Evolutionary conservation across 1,284 basidiomycete species (phyloP).

Genomic region (Cerioporus squamosus): DNA sequence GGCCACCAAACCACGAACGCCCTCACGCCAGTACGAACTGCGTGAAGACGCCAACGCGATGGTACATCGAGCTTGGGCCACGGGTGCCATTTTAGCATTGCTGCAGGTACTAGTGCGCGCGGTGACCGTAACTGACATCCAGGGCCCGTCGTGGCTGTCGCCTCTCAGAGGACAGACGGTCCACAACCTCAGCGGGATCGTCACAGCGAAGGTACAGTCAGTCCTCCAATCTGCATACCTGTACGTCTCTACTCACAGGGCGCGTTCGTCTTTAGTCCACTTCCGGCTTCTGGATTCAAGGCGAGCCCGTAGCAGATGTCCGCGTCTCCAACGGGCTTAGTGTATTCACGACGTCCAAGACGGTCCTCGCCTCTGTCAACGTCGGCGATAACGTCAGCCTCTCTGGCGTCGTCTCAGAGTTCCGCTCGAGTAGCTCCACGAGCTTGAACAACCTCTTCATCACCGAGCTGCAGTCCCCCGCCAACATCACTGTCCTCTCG

Average conservation of each 20-base stretch:
- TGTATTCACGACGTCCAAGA: constrained; percentile 50
- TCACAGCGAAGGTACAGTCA: constrained; percentile 44
- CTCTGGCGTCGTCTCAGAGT: constrained; percentile 52
- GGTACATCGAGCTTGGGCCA: not conserved
- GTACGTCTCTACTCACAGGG: not conserved
- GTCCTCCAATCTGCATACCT: not conserved
- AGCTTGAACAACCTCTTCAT: constrained; percentile 46
- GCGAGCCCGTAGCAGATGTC: constrained; percentile 44
- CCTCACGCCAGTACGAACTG: no score
- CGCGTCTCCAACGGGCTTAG: constrained; percentile 47
- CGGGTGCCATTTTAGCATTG: not conserved
- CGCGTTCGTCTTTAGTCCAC: constrained; percentile 29
- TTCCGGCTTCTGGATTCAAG: constrained; percentile 57
- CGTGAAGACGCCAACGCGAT: constrained; percentile 1
- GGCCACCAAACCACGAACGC: no score
- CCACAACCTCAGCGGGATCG: constrained; percentile 53
- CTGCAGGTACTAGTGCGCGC: constrained; percentile 11
- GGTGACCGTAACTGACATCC: constrained; percentile 49
- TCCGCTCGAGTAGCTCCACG: constrained; percentile 44
- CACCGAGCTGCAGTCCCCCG: constrained; percentile 56
- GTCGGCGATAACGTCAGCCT: constrained; percentile 57
- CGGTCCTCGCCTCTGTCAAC: constrained; percentile 45
- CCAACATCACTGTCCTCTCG: constrained; percentile 51
- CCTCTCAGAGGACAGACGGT: constrained; percentile 53
- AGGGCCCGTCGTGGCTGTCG: constrained; percentile 54